These are phyloP conservation scores for Boletus reticulatus DNA, from an alignment of 768 basidiomycete species.

Conservation along the genomic window DNA sequence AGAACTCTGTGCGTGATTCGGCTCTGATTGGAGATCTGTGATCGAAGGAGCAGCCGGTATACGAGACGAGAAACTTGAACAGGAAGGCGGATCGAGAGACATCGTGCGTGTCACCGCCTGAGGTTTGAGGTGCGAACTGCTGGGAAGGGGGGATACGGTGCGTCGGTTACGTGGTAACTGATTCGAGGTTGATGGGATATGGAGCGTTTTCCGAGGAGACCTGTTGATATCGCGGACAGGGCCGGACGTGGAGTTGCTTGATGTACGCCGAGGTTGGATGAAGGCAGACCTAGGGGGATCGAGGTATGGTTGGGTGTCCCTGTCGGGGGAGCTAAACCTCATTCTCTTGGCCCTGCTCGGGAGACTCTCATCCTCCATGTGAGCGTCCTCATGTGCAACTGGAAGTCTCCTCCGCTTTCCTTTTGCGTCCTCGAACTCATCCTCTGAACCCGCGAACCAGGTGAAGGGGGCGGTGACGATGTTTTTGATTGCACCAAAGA, in stretches of 20 bases:
- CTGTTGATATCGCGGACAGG: conserved; percentile 21
- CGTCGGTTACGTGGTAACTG: conserved; percentile 36
- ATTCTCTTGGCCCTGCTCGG: conserved; percentile 47
- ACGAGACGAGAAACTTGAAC: conserved; percentile 22
- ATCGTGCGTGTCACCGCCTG: conserved; percentile 53
- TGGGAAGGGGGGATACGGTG: conserved; percentile 43
- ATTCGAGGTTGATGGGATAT: conserved; percentile 31
- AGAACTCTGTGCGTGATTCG: conserved; percentile 15
- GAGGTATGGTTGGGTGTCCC: conserved; percentile 43
- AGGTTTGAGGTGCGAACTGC: conserved; percentile 32
- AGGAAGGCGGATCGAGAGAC: conserved; percentile 66
- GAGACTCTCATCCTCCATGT: conserved; percentile 34
- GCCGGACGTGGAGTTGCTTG: conserved; percentile 19
- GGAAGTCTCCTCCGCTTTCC: conserved; percentile 56
- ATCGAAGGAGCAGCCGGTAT: conserved; percentile 33
- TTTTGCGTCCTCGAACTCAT: conserved; percentile 47
- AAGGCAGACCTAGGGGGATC: conserved; percentile 54
- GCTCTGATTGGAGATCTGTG: conserved; percentile 30
- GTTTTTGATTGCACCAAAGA: conserved; percentile 62
- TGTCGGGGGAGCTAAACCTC: conserved; percentile 50
- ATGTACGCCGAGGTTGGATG: conserved; percentile 21
- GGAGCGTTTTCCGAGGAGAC: conserved; percentile 31
- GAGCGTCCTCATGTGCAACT: conserved; percentile 20
- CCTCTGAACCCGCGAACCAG: conserved; percentile 51
- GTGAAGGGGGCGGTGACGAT: conserved; percentile 61